Evolutionary conservation across 768 basidiomycete genomes (phyloP).

Genomic region (Mycena albidolilacea): DNA sequence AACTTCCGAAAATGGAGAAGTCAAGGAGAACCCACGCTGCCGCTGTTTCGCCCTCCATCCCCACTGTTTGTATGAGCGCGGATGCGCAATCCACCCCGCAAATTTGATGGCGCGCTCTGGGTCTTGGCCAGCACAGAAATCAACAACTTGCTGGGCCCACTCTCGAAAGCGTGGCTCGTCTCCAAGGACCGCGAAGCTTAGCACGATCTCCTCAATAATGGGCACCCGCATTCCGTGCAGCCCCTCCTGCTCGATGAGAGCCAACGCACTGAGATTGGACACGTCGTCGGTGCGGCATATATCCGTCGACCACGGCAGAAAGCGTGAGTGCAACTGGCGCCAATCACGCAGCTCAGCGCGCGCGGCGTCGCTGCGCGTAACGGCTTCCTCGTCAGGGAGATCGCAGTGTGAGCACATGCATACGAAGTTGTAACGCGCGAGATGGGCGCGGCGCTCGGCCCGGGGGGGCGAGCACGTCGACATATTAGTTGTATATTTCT

Average conservation of each 20-base stretch:
- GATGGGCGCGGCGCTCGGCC: conserved; percentile 49
- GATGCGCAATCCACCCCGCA: conserved; percentile 50
- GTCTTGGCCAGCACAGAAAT: conserved; percentile 46
- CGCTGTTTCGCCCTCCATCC: conserved; percentile 59
- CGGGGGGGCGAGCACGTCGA: conserved; percentile 57
- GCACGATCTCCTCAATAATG: conserved; percentile 60
- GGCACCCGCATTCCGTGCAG: conserved; percentile 56
- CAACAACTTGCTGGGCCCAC: conserved; percentile 54
- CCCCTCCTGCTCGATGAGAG: conserved; percentile 58
- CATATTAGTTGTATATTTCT: conserved; percentile 63
- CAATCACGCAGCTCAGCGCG: conserved; percentile 52
- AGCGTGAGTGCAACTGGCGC: conserved; percentile 54
- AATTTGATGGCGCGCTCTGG: conserved; percentile 47
- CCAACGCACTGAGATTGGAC: conserved; percentile 56
- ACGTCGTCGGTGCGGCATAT: conserved; percentile 56
- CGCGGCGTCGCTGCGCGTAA: conserved; percentile 49
- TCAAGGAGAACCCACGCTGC: conserved; percentile 46
- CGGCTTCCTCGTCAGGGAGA: conserved; percentile 38
- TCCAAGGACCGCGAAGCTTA: conserved; percentile 59
- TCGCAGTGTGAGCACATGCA: conserved; percentile 59
- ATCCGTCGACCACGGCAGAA: conserved; percentile 59
- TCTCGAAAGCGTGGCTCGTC: conserved; percentile 51
- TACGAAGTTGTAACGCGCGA: conserved; percentile 56
- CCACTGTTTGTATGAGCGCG: conserved; percentile 54
- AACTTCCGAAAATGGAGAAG: neutral